Percentiles rank a stretch among this genome's conserved stretches.
Evolutionary conservation across 2,329 filamentous ascomycete species (phyloP).

Genomic region (Alternaria triticina): DNA sequence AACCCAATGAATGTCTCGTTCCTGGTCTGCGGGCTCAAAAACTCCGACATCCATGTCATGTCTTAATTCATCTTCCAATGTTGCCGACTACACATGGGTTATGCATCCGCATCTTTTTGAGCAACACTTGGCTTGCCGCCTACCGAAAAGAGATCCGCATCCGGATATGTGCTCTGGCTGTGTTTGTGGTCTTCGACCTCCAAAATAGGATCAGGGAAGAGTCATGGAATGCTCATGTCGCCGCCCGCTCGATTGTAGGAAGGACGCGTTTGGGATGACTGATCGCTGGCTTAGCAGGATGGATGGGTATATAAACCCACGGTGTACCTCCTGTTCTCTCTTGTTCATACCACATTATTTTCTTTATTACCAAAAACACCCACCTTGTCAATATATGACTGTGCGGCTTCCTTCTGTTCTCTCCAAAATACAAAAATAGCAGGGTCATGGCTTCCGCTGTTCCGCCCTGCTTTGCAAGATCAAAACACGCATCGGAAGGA

Average conservation of each 20-base stretch:
- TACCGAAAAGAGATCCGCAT: background rate
- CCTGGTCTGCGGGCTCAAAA: background rate
- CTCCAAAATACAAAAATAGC: too few relatives aligned
- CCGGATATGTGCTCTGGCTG: too few relatives aligned
- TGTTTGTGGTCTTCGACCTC: too few relatives aligned
- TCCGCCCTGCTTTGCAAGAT: background rate
- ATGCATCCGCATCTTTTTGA: background rate
- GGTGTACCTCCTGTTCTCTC: background rate
- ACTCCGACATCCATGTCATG: background rate
- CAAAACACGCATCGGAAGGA: fast-evolving
- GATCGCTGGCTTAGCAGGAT: background rate
- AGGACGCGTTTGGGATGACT: background rate
- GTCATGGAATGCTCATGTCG: background rate
- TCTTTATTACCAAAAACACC: background rate
- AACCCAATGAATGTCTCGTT: too few relatives aligned
- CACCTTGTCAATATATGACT: too few relatives aligned
- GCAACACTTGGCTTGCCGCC: background rate
- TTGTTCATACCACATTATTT: background rate
- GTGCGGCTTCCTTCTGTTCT: background rate
- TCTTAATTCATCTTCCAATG: background rate
- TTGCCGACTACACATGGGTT: background rate
- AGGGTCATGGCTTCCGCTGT: background rate
- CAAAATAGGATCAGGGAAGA: too few relatives aligned
- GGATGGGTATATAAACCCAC: background rate
- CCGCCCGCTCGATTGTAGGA: background rate